Percentiles rank a stretch among this genome's conserved stretches.
Conservation (phyloP, 2,329 filamentous ascomycete genomes). For the Hymenoscyphus scutula region DNA sequence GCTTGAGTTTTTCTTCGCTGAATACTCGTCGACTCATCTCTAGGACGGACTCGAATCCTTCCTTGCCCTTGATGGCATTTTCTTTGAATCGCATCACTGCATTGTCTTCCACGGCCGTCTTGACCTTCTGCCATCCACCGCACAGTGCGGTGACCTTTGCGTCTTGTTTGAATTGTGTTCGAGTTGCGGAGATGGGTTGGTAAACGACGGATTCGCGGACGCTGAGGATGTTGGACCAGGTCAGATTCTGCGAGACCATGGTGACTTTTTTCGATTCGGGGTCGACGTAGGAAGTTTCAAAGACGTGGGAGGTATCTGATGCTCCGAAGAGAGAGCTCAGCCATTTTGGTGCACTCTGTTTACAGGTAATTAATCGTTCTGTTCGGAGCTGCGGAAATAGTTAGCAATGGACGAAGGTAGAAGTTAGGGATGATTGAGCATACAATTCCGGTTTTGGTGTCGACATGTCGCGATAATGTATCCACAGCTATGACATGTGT, state of each 20-base stretch:
- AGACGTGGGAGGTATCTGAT: conserved; percentile 80
- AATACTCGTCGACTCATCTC: conserved; percentile 92
- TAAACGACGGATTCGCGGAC: conserved; percentile 94
- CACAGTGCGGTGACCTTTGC: conserved; percentile 92
- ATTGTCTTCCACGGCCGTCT: conserved; percentile 92
- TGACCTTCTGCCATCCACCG: conserved; percentile 95
- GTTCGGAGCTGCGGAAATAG: conserved; percentile 56
- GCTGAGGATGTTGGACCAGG: conserved; percentile 83
- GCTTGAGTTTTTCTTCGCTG: conserved; percentile 74
- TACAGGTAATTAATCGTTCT: conserved; percentile 65
- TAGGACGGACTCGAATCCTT: conserved; percentile 93
- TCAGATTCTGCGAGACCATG: conserved; percentile 95
- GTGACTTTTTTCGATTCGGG: conserved; percentile 80
- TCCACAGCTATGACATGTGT: conserved; percentile 95
- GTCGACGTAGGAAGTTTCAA: conserved; percentile 95
- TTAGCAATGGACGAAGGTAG: conserved; percentile 14
- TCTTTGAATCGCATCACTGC: conserved; percentile 86
- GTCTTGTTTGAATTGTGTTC: conserved; percentile 81
- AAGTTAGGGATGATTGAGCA: conserved; percentile 38
- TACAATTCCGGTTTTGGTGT: conserved; percentile 64
- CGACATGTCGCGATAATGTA: conserved; percentile 72
- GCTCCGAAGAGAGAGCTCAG: conserved; percentile 76
- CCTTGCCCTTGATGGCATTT: conserved; percentile 84
- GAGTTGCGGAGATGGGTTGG: conserved; percentile 56
- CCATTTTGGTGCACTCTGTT: conserved; percentile 72